Percentiles rank a stretch among this genome's conserved stretches.
Conservation (phyloP, 495 filamentous ascomycete genomes). For the Penicillium ochrochloron region DNA sequence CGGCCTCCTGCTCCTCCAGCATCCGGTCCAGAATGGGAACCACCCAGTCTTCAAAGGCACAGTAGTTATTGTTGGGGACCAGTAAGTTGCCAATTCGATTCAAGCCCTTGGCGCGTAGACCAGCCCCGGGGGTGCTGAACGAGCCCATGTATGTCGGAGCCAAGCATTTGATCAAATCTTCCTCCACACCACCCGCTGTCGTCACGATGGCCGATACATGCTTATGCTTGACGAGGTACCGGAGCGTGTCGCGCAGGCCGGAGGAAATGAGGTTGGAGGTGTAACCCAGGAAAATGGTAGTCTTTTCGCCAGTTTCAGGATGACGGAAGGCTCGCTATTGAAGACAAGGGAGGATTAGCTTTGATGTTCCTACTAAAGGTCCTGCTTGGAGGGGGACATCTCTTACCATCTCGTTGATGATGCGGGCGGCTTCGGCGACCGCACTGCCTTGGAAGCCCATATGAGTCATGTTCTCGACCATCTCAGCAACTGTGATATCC, state of each 20-base stretch:
- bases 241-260: constrained; percentile 85
- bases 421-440: constrained; percentile 79
- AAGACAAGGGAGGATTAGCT: not conserved
- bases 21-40: constrained; percentile 88
- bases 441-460: constrained; percentile 94
- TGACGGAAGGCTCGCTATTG: constrained; percentile 73
- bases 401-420: constrained; percentile 92
- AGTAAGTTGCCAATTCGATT: constrained; percentile 96
- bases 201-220: constrained; percentile 93
- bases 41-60: constrained; percentile 96
- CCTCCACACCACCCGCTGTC: constrained; percentile 95
- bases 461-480: constrained; percentile 77
- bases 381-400: not conserved
- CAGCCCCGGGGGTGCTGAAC: constrained; percentile 74
- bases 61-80: constrained; percentile 98
- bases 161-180: constrained; percentile 97
- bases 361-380: not conserved
- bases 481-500: constrained; percentile 80
- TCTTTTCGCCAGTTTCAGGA: constrained; percentile 69
- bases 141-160: constrained; percentile 89
- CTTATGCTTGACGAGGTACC: constrained; percentile 87
- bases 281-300: constrained; percentile 96
- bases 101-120: constrained; percentile 78
- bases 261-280: constrained; percentile 97
- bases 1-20: constrained; percentile 89